Base-by-base conservation (phyloP, 768 basidiomycete species). In the Lactifluus echinatus region DNA sequence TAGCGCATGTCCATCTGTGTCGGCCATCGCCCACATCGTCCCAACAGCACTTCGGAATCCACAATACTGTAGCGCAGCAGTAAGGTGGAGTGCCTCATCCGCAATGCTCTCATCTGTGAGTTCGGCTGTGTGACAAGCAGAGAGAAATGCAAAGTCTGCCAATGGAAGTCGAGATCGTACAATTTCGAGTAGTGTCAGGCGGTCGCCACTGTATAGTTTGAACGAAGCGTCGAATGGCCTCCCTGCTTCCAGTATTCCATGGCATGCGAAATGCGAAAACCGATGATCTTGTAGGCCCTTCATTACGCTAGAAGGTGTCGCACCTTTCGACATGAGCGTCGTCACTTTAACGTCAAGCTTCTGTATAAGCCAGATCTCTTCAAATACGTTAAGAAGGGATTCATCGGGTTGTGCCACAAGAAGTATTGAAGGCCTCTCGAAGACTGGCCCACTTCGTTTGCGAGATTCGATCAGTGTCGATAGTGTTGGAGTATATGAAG, bases 211-310 rank as follows among this genome's bases (percentile, higher is more conserved):
- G n/a, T n/a, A 26, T 2, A 60, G 31, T 3, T 33, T 23, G 11
- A 60, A 52, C 3, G 47, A 36, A 8, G 48, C 33, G 0, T 48
- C 49, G 21, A 61, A 49, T 0, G 56, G 60, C 6, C 15, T 40
- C 1, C 49, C 51, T 6, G 8, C 8, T 10, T 48, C 36, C 3
- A 61, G 39, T 4, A 12, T 19, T 17, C 57, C 61, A 17, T 55
- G 57, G 23, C 57, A 59, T 1, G 47, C 57, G 12, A 59, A 46
- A 10, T 59, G 52, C 4, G n/a, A n/a, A 19, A 56, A 47, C 4
- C n/a, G 24, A 24, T 46, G 46, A 12, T 42, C 8, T 7, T 26
- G 28, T 19, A 54, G 40, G 2, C 17, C 34, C 8, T 43, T 50
- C 6, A 47, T 2, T 0, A 42, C 34, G 0, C 52, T 11, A 0